A percentile compares a stretch with the other conserved stretches of the same genome.
phyloP scores from a whole-genome alignment of 2,329 filamentous ascomycete genomes.

The Fusarium buxicola region DNA sequence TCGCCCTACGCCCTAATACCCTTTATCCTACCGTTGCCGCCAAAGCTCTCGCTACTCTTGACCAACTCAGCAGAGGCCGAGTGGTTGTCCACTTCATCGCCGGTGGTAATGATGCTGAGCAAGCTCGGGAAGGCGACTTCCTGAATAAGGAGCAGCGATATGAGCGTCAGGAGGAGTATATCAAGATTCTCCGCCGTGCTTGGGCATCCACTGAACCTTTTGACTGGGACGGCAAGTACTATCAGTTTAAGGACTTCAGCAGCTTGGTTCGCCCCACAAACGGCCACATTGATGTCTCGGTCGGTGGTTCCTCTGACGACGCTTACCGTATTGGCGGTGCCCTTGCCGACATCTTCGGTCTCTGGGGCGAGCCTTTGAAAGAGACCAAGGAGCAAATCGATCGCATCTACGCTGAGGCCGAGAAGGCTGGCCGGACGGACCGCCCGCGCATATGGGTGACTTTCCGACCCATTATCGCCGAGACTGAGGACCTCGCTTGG shows the following conservation, averaged over 20 bases:
- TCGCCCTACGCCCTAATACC: conserved; percentile 68
- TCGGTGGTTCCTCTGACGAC: conserved; percentile 68
- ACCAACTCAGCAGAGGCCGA: conserved; percentile 67
- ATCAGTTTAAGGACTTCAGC: conserved; percentile 68
- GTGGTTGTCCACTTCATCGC: conserved; percentile 73
- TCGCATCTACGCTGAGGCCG: conserved; percentile 68
- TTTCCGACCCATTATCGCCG: conserved; percentile 70
- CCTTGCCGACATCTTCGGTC: conserved; percentile 70
- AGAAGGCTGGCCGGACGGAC: conserved; percentile 66
- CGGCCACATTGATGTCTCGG: conserved; percentile 66
- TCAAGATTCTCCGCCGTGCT: conserved; percentile 68
- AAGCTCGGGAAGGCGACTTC: conserved; percentile 70
- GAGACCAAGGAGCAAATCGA: conserved; percentile 73
- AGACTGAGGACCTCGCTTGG: conserved; percentile 73
- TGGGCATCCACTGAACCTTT: conserved; percentile 69
- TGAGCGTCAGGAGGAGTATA: conserved; percentile 69
- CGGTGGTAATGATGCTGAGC: conserved; percentile 69
- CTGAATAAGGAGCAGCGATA: conserved; percentile 68
- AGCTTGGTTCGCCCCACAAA: conserved; percentile 66
- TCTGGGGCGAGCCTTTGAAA: conserved; percentile 73
- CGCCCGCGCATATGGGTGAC: conserved; percentile 72
- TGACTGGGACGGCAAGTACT: conserved; percentile 71
- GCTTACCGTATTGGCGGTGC: conserved; percentile 70
- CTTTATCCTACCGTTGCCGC: conserved; percentile 72
- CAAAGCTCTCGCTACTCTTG: conserved; percentile 70